These are phyloP conservation scores for Carallia pectinifolia DNA, from an alignment of 345 rosid genomes.

Conservation along the genomic window DNA sequence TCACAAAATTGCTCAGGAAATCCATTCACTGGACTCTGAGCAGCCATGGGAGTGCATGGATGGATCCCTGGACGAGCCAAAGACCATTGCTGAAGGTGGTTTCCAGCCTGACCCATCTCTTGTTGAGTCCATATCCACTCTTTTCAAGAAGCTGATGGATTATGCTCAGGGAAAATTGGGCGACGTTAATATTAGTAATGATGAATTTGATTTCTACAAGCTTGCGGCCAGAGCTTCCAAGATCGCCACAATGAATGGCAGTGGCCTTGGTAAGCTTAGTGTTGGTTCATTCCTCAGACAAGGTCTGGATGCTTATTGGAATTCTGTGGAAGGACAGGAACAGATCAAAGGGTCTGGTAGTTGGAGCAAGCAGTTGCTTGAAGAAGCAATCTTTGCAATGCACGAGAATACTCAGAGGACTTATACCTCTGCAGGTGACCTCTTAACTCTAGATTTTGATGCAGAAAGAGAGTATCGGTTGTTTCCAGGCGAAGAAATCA, in stretches of 20 bases:
- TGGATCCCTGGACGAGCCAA: constrained; percentile 49
- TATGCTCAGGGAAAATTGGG: constrained; percentile 62
- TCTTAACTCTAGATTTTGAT: constrained; percentile 56
- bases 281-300: constrained; percentile 60
- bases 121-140: constrained; percentile 51
- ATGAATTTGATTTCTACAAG: constrained; percentile 28
- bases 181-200: constrained; percentile 15
- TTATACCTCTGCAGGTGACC: constrained; percentile 85
- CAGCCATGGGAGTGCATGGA: constrained; percentile 99
- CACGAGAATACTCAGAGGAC: constrained; percentile 81
- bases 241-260: constrained; percentile 35
- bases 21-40: constrained; percentile 59
- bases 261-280: constrained; percentile 36
- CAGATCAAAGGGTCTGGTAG: constrained; percentile 37
- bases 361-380: constrained; percentile 53
- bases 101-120: constrained; percentile 45
- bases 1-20: constrained; percentile 64
- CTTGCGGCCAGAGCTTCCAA: constrained; percentile 43
- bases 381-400: constrained; percentile 73
- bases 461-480: constrained; percentile 89
- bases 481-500: constrained; percentile 96
- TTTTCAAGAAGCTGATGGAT: constrained; percentile 78
- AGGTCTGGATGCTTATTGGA: constrained; percentile 63
- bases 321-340: constrained; percentile 27
- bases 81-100: constrained; percentile 76